Conservation (phyloP, 2,329 filamentous ascomycete genomes). For the Xylaria digitata region DNA sequence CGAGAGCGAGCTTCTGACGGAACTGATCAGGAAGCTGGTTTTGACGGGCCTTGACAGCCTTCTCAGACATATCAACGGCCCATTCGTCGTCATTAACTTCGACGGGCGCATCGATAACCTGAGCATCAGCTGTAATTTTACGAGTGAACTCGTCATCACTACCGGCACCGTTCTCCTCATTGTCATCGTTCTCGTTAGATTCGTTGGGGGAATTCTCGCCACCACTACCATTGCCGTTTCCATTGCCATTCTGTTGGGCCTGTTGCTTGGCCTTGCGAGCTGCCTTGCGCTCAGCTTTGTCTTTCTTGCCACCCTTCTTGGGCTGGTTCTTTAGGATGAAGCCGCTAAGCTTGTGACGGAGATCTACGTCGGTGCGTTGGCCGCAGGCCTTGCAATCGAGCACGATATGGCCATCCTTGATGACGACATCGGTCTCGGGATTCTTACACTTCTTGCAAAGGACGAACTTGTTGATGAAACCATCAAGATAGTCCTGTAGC, state of each 20-base stretch:
- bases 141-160: constrained; percentile 94
- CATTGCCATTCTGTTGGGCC: constrained; percentile 66
- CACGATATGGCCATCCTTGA: constrained; percentile 91
- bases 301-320: constrained; percentile 92
- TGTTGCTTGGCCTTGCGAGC: constrained; percentile 89
- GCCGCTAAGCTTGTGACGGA: constrained; percentile 93
- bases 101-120: constrained; percentile 61
- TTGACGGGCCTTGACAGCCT: constrained; percentile 93
- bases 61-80: constrained; percentile 96
- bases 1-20: constrained; percentile 88
- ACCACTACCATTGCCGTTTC: constrained; percentile 64
- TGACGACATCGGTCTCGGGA: constrained; percentile 93
- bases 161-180: constrained; percentile 71
- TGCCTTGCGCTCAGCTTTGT: constrained; percentile 90
- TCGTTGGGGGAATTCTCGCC: constrained; percentile 73
- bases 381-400: constrained; percentile 99
- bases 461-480: constrained; percentile 98
- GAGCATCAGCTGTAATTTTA: constrained; percentile 74
- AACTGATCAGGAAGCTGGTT: constrained; percentile 94
- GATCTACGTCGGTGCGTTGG: constrained; percentile 89
- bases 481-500: constrained; percentile 97
- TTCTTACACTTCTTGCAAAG: constrained; percentile 99
- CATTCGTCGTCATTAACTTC: constrained; percentile 88
- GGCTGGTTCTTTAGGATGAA: constrained; percentile 98
- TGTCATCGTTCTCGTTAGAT: constrained; percentile 65